Percentiles rank a stretch among this genome's conserved stretches.
These are phyloP conservation scores for Tuber magnatum DNA, from an alignment of 495 filamentous ascomycete genomes.

Conservation along the genomic window DNA sequence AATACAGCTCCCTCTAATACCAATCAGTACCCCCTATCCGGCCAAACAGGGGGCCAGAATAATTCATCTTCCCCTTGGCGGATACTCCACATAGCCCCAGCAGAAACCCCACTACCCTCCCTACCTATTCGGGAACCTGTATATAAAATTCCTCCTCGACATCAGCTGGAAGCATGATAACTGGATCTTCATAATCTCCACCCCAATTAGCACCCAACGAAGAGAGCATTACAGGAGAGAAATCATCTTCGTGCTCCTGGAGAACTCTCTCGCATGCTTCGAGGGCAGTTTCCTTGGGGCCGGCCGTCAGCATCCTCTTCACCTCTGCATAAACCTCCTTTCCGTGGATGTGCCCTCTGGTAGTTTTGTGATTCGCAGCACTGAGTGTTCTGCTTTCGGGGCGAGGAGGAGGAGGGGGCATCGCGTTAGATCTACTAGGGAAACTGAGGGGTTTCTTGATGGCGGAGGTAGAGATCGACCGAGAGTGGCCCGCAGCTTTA, in stretches of 20 bases:
- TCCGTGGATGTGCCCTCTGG: constrained; percentile 29
- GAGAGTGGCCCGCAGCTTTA: constrained; percentile 17
- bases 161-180: constrained; percentile 15
- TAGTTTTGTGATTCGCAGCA: constrained; percentile 23
- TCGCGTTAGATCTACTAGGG: constrained; percentile 2
- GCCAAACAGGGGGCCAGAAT: not conserved
- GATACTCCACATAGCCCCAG: not conserved
- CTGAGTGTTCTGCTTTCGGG: constrained; percentile 21
- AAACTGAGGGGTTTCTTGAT: constrained; percentile 20
- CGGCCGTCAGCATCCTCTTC: constrained; percentile 15
- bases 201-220: not conserved
- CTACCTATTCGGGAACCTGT: constrained; percentile 13
- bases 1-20: not conserved
- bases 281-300: constrained; percentile 29
- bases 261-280: constrained; percentile 36
- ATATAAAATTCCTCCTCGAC: constrained; percentile 37
- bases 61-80: not conserved
- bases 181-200: constrained; percentile 17
- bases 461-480: constrained; percentile 25
- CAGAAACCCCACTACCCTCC: not conserved
- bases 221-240: constrained; percentile 3
- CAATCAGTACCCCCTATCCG: not conserved
- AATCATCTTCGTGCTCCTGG: constrained; percentile 28
- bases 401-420: constrained; percentile 3
- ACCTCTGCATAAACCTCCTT: constrained; percentile 22